These are phyloP conservation scores for Cyathus striatus DNA, from an alignment of 768 basidiomycete species.

Conservation along the genomic window DNA sequence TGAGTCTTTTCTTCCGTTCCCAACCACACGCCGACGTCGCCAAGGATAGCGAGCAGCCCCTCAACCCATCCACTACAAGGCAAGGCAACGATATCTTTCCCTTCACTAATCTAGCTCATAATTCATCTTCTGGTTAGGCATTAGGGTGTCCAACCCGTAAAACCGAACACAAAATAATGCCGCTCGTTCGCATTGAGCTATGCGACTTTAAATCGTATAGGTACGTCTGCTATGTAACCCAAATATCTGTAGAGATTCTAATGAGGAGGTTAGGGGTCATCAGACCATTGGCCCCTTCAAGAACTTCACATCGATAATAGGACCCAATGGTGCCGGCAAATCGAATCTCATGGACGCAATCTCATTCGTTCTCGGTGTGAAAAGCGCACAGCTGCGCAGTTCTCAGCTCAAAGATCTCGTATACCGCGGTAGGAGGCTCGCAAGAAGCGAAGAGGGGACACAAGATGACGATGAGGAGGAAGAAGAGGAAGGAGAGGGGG, in stretches of 20 bases:
- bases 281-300: constrained; percentile 88
- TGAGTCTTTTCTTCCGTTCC: too few species aligned
- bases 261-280: constrained; percentile 46
- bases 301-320: constrained; percentile 94
- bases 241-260: constrained; percentile 1
- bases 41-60: too few species aligned
- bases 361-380: constrained; percentile 96
- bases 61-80: too few species aligned
- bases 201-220: constrained; percentile 98
- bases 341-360: constrained; percentile 99
- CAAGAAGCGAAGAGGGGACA: constrained; percentile 39
- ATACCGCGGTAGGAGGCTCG: constrained; percentile 81
- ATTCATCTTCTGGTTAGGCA: too few species aligned
- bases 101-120: too few species aligned
- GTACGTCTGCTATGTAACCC: constrained; percentile 20
- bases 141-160: not conserved
- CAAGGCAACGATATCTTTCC: too few species aligned
- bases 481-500: constrained; percentile 47
- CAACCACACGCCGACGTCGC: too few species aligned
- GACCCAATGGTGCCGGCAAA: constrained; percentile 98
- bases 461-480: constrained; percentile 45
- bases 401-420: constrained; percentile 94
- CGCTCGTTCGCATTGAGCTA: constrained; percentile 80
- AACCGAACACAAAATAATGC: constrained; percentile 46
- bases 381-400: constrained; percentile 88